Percentiles rank a stretch among this genome's conserved stretches.
These are phyloP conservation scores for Cercis canadensis DNA, from an alignment of 306 rosid genomes.

Conservation along the genomic window DNA sequence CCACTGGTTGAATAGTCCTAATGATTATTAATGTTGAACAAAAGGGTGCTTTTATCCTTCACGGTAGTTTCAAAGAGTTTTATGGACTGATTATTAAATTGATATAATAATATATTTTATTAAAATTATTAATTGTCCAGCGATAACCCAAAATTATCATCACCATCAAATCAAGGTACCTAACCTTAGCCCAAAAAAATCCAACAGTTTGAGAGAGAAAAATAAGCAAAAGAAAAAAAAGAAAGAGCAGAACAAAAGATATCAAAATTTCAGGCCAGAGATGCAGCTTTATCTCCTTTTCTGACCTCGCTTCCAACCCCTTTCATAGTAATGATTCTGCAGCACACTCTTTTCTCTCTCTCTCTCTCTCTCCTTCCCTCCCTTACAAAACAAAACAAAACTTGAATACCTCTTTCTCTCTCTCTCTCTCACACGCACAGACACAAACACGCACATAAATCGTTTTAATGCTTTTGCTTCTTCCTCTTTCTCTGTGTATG, in stretches of 20 bases:
- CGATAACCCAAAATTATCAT: constrained; percentile 15
- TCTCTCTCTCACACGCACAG: too few species aligned
- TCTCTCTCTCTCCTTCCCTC: constrained; percentile 7
- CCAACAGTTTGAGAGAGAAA: background rate
- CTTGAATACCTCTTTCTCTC: constrained; percentile 29
- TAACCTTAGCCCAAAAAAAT: constrained; percentile 33
- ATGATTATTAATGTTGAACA: too few species aligned
- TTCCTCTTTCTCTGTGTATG: constrained; percentile 54
- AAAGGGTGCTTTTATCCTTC: too few species aligned
- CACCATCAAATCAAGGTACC: constrained; percentile 34
- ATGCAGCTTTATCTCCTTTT: constrained; percentile 69
- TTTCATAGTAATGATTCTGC: constrained; percentile 68
- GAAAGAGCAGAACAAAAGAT: constrained; percentile 25
- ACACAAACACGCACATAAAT: background rate
- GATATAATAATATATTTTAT: too few species aligned
- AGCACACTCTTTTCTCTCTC: constrained; percentile 33
- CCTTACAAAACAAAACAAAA: constrained; percentile 31
- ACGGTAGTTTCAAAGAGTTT: too few species aligned
- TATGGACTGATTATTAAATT: too few species aligned
- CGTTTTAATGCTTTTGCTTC: constrained; percentile 34
- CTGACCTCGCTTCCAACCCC: constrained; percentile 69
- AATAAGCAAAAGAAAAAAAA: background rate
- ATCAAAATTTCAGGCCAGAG: constrained; percentile 51
- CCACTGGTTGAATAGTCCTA: background rate
- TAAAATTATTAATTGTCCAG: too few species aligned